phyloP scores from a whole-genome alignment of 352 stramenopile species.

The Phytophthora ohioensis region DNA sequence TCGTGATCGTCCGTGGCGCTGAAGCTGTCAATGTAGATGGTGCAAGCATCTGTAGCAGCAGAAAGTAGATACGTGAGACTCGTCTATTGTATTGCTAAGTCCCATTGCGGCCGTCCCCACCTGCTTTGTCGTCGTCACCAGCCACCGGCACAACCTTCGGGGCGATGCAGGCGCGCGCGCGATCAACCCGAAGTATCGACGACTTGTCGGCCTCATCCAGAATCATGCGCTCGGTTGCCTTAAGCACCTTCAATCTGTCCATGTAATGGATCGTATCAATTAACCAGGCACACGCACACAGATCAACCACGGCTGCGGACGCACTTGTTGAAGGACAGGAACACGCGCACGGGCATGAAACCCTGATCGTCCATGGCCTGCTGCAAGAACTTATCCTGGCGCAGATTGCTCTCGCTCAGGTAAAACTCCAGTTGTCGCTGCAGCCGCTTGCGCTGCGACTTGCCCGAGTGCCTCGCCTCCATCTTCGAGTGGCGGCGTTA shows the following conservation, averaged over 20 bases:
- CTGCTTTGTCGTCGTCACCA: slow-evolving; percentile 37
- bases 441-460: slow-evolving; percentile 75
- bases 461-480: slow-evolving; percentile 36
- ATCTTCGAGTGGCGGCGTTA: slow-evolving; percentile 29
- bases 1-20: slow-evolving; percentile 67
- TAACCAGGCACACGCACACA: neutral
- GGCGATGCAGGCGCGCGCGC: slow-evolving; percentile 49
- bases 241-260: slow-evolving; percentile 56
- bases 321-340: slow-evolving; percentile 80
- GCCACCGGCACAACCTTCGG: slow-evolving; percentile 43
- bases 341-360: slow-evolving; percentile 60
- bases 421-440: slow-evolving; percentile 89
- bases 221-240: slow-evolving; percentile 65
- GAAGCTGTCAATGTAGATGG: slow-evolving; percentile 85
- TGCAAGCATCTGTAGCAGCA: slow-evolving; percentile 47
- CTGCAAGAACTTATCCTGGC: slow-evolving; percentile 84
- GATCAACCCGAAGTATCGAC: slow-evolving; percentile 52
- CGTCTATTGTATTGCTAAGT: neutral
- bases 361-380: slow-evolving; percentile 74
- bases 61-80: neutral
- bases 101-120: slow-evolving; percentile 14
- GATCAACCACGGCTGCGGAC: neutral
- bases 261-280: neutral
- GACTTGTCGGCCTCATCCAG: slow-evolving; percentile 72
- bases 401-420: slow-evolving; percentile 77